These are phyloP conservation scores for Violaceomyces palustris DNA, from an alignment of 1,284 basidiomycete genomes.

Conservation along the genomic window DNA sequence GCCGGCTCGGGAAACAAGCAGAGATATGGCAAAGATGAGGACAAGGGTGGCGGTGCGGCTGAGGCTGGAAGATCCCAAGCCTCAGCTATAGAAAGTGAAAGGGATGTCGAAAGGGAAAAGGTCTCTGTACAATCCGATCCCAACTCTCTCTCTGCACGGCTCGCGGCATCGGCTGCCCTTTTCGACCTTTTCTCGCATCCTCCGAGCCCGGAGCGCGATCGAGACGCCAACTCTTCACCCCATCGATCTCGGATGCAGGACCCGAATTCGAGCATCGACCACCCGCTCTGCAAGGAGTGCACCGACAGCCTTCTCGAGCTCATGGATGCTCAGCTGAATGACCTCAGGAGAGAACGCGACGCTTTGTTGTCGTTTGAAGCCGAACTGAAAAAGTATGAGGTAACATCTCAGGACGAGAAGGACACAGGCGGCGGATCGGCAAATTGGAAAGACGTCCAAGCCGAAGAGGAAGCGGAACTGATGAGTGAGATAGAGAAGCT, in stretches of 20 bases:
- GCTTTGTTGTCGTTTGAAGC: conserved; percentile 58
- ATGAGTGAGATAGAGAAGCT: conserved; percentile 20
- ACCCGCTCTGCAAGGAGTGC: conserved; percentile 92
- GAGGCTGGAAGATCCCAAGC: background rate
- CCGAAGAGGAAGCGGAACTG: conserved; percentile 2
- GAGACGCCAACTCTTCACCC: no score
- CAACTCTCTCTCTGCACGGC: no score
- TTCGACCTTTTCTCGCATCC: conserved; percentile 19
- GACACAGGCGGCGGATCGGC: background rate
- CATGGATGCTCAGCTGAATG: conserved; percentile 77
- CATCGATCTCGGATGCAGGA: conserved; percentile 11
- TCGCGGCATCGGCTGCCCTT: conserved; percentile 18
- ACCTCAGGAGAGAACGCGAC: conserved; percentile 83
- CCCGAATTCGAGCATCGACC: conserved; percentile 61
- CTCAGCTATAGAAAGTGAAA: background rate
- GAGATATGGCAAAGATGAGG: background rate
- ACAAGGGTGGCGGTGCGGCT: background rate
- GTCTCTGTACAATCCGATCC: background rate
- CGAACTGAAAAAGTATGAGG: conserved; percentile 27
- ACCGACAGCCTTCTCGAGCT: conserved; percentile 73
- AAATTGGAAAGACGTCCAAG: conserved; percentile 5
- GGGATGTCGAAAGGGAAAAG: background rate
- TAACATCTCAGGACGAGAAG: conserved; percentile 2
- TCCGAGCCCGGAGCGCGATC: conserved; percentile 17
- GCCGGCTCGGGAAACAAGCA: background rate